phyloP scores from a whole-genome alignment of 441 rosid genomes.

The Breynia disticha region DNA sequence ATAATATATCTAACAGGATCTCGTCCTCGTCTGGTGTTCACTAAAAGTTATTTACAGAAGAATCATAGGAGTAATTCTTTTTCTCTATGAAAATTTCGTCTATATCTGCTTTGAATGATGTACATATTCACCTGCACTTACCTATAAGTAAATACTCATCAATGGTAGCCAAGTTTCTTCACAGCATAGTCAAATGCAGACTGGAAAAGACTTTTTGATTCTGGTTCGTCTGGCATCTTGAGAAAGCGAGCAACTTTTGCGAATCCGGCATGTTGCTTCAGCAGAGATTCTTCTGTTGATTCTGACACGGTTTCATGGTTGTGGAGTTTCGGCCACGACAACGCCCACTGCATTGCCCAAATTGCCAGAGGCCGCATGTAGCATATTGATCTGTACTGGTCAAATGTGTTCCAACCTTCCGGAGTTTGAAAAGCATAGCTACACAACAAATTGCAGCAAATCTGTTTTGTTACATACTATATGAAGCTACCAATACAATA shows the following conservation, averaged over 20 bases:
- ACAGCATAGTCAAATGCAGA: slow-evolving; percentile 50
- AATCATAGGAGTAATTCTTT: too few relatives aligned
- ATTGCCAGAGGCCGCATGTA: slow-evolving; percentile 94
- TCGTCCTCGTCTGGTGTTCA: too few relatives aligned
- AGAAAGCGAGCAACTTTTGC: slow-evolving; percentile 56
- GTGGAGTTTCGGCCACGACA: slow-evolving; percentile 30
- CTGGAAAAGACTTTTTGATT: slow-evolving; percentile 37
- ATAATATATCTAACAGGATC: too few relatives aligned
- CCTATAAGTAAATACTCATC: background rate
- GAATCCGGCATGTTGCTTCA: slow-evolving; percentile 40
- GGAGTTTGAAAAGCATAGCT: slow-evolving; percentile 86
- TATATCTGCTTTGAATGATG: too few relatives aligned
- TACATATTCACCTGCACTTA: too few relatives aligned
- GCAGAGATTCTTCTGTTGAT: slow-evolving; percentile 22
- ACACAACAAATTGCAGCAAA: slow-evolving; percentile 8
- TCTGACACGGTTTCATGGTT: slow-evolving; percentile 17
- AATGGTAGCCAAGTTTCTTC: slow-evolving; percentile 24
- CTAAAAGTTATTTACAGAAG: too few relatives aligned
- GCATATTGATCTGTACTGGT: slow-evolving; percentile 47
- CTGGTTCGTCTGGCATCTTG: slow-evolving; percentile 37
- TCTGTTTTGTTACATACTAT: too few relatives aligned
- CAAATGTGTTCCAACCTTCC: slow-evolving; percentile 66
- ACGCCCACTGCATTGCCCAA: slow-evolving; percentile 95
- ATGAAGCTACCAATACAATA: too few relatives aligned
- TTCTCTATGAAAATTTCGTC: too few relatives aligned